These are phyloP conservation scores for Penicillium sp. DNA, from an alignment of 2,329 filamentous ascomycete species.

Conservation along the genomic window DNA sequence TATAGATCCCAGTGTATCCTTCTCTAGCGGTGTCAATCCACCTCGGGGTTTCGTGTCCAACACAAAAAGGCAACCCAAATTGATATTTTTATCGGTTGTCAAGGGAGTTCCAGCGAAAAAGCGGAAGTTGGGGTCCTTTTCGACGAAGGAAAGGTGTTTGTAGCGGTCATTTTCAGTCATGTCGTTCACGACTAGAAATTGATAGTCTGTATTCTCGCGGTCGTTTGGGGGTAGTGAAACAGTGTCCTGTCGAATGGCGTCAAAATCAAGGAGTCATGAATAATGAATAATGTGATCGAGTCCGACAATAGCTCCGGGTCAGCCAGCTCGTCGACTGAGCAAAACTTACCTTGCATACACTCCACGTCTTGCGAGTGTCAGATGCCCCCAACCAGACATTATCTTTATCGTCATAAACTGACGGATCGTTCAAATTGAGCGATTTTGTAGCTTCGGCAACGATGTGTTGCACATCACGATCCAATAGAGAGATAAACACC, in stretches of 20 bases:
- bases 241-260: slow-evolving; percentile 32
- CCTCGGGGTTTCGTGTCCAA: slow-evolving; percentile 57
- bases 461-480: slow-evolving; percentile 51
- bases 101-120: slow-evolving; percentile 65
- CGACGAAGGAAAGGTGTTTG: slow-evolving; percentile 39
- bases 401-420: slow-evolving; percentile 32
- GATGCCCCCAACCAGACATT: slow-evolving; percentile 35
- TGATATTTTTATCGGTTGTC: slow-evolving; percentile 55
- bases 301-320: not conserved
- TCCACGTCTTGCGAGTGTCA: slow-evolving; percentile 36
- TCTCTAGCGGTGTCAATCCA: slow-evolving; percentile 43
- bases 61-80: slow-evolving; percentile 62
- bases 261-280: not conserved
- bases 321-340: not conserved
- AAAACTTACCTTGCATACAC: slow-evolving; percentile 37
- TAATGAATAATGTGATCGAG: not conserved
- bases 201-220: slow-evolving; percentile 24
- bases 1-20: slow-evolving; percentile 58
- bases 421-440: slow-evolving; percentile 38
- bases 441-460: slow-evolving; percentile 53
- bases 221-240: slow-evolving; percentile 33
- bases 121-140: slow-evolving; percentile 35
- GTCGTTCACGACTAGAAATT: slow-evolving; percentile 42
- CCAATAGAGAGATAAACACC: slow-evolving; percentile 47
- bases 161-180: slow-evolving; percentile 41